Evolutionary conservation across 176 grass and related monocot species (phyloP).

Genomic region (Leersia perrieri): DNA sequence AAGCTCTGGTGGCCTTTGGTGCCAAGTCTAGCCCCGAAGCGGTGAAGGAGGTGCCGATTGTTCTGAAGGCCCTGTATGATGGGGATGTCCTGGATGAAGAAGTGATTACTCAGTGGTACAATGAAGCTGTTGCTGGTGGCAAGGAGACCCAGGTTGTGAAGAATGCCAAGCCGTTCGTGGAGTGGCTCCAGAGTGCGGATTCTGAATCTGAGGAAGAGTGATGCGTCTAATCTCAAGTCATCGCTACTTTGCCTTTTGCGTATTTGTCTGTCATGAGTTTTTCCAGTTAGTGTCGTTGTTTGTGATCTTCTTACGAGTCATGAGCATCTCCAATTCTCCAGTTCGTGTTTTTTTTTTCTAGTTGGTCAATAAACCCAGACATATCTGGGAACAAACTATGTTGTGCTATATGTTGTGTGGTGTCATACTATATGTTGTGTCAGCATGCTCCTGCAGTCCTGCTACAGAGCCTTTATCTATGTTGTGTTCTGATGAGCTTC

Average conservation of each 20-base stretch:
- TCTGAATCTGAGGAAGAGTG: slow-evolving; percentile 64
- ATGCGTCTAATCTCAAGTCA: background rate
- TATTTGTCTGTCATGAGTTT: too few relatives aligned
- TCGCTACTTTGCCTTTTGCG: too few relatives aligned
- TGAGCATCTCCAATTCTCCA: too few relatives aligned
- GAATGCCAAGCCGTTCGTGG: slow-evolving; percentile 60
- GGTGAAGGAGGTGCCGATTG: slow-evolving; percentile 73
- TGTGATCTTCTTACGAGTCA: too few relatives aligned
- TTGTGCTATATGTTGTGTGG: too few relatives aligned
- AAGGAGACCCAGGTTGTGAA: slow-evolving; percentile 48
- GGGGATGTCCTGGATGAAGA: slow-evolving; percentile 72
- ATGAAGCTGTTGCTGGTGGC: slow-evolving; percentile 37
- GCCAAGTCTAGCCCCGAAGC: slow-evolving; percentile 31
- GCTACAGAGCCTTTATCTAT: too few relatives aligned
- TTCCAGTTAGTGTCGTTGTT: too few relatives aligned
- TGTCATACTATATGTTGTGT: too few relatives aligned
- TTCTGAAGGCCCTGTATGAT: slow-evolving; percentile 69
- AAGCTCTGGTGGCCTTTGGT: background rate
- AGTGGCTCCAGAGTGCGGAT: slow-evolving; percentile 72
- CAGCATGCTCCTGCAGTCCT: too few relatives aligned
- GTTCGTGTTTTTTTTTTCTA: too few relatives aligned
- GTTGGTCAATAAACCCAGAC: too few relatives aligned
- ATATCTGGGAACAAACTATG: too few relatives aligned
- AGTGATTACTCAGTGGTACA: slow-evolving; percentile 59
- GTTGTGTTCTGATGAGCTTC: background rate